These are phyloP conservation scores for Luvunga scandens DNA, from an alignment of 345 rosid species.

Conservation along the genomic window DNA sequence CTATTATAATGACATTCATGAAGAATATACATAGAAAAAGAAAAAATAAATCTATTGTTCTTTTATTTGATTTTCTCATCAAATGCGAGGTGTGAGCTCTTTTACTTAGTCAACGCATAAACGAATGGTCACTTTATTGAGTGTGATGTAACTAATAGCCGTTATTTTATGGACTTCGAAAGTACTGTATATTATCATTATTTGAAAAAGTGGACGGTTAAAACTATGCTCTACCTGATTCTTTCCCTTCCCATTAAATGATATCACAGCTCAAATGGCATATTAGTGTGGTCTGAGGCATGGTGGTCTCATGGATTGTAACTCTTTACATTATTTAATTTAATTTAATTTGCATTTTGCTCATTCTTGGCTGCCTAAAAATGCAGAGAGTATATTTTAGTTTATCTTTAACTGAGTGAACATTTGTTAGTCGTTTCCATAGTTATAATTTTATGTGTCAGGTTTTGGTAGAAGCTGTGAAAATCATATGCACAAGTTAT, in stretches of 20 bases:
- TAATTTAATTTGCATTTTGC: background rate
- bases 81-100: background rate
- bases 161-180: background rate
- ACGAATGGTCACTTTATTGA: background rate
- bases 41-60: background rate
- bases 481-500: constrained; percentile 95
- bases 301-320: background rate
- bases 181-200: background rate
- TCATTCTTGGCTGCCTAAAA: background rate
- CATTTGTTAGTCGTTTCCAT: background rate
- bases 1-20: background rate
- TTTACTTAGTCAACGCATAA: background rate
- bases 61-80: background rate
- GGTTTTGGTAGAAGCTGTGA: constrained; percentile 94
- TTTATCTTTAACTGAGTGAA: background rate
- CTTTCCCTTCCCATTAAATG: background rate
- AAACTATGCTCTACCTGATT: background rate
- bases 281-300: background rate
- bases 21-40: background rate
- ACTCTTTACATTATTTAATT: background rate
- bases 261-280: background rate
- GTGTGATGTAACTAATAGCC: background rate
- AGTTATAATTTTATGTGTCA: constrained; percentile 22
- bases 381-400: background rate
- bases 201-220: background rate